A percentile compares a stretch with the other conserved stretches of the same genome.
These are phyloP conservation scores for Aspergillus carlsbadensis DNA, from an alignment of 495 filamentous ascomycete genomes.

Conservation along the genomic window DNA sequence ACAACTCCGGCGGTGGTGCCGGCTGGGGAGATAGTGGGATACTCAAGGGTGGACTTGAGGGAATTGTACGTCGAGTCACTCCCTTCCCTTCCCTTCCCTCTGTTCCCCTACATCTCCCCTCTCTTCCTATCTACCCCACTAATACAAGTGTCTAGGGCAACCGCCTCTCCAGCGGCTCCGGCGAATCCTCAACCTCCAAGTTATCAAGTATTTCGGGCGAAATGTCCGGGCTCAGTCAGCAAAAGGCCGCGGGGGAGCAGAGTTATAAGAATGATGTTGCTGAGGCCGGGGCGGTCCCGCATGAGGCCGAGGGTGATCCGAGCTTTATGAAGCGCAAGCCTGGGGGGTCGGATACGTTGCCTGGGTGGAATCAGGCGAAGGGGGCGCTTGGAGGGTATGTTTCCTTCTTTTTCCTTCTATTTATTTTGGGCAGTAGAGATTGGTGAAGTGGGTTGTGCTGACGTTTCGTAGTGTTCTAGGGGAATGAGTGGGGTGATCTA, in stretches of 20 bases:
- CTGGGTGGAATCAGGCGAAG: slow-evolving; percentile 7
- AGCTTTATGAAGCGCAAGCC: slow-evolving; percentile 6
- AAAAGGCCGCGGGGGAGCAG: background rate
- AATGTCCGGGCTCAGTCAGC: background rate
- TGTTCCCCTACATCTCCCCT: too few relatives aligned
- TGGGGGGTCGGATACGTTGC: slow-evolving; percentile 4
- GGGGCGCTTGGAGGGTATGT: background rate
- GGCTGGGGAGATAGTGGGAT: slow-evolving; percentile 3
- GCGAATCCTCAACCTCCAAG: background rate
- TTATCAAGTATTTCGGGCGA: background rate
- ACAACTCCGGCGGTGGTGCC: slow-evolving; percentile 2
- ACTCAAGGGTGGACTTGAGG: slow-evolving; percentile 5
- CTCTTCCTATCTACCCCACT: background rate
- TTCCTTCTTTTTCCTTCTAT: background rate
- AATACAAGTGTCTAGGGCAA: background rate
- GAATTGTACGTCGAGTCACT: background rate
- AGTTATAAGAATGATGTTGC: background rate
- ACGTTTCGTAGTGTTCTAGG: background rate
- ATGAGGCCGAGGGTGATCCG: background rate
- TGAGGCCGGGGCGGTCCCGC: background rate
- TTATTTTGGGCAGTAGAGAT: background rate
- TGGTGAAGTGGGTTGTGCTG: background rate
- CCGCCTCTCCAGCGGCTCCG: background rate
- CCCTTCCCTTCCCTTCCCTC: background rate
- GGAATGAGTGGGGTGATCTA: background rate